Base-by-base conservation (phyloP, 371 early-diverging fungal species). In the Mortierella sp. region DNA sequence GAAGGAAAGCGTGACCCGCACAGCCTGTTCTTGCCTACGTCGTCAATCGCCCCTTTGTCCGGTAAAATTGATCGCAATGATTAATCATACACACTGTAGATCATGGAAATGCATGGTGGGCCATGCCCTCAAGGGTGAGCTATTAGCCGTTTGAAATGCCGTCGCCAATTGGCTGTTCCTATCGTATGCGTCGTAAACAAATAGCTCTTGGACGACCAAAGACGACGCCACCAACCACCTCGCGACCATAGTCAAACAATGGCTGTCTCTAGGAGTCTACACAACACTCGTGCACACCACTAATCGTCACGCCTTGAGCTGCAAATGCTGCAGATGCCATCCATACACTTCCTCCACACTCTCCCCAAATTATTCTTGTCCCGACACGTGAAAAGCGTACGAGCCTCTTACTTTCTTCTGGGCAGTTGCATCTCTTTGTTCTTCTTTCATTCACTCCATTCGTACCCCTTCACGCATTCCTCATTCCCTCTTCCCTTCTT, bases 311-410 rank as follows among this genome's bases (percentile, higher is more conserved):
- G n/a, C n/a, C n/a, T n/a, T n/a, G n/a, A n/a, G n/a, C n/a, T n/a
- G n/a, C n/a, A n/a, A n/a, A n/a, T n/a, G n/a, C n/a, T 58, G 58
- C 58, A 58, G 58, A 31, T 58, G 34, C 19, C 22, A 58, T 34
- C 55, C 31, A 29, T 29, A 13, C 16, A 11, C 16, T 2, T 31
- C 31, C 19, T 16, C 34, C n/a, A n/a, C n/a, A n/a, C n/a, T n/a
- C n/a, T n/a, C n/a, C n/a, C 2, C 6, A 19, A 58, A 58, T 16
- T 58, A 34, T 8, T 9, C n/a, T 5, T 2, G 8, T n/a, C n/a
- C n/a, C 13, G 61, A 22, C 64, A 64, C 64, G 64, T 64, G 64
- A 64, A 64, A 26, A 64, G 14, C n/a, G n/a, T n/a, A n/a, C 40
- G 26, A 40, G 41, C 34, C 29, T 5, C 26, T 55, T 29, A 31